Conservation (phyloP, 768 basidiomycete genomes). For the Termitomyces sp. region DNA sequence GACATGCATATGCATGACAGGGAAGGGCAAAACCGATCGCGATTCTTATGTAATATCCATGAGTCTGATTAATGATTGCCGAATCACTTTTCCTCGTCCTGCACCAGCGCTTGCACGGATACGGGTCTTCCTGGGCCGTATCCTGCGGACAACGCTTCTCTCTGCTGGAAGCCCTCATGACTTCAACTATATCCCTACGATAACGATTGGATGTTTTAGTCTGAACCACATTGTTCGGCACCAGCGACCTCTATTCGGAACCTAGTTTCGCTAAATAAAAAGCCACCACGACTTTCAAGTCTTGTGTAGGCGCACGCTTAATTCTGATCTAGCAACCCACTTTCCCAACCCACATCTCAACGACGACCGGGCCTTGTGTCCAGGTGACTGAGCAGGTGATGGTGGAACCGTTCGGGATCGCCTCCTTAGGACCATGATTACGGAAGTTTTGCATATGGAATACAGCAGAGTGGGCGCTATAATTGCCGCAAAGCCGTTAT, state of each 20-base stretch:
- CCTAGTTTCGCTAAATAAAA: no score
- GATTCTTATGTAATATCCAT: slow-evolving; percentile 7
- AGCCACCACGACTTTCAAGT: no score
- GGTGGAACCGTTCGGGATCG: neutral
- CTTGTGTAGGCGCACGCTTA: no score
- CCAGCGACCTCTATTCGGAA: neutral
- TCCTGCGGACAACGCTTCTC: neutral
- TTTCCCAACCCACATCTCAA: neutral
- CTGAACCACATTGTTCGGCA: neutral
- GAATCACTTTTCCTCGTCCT: neutral
- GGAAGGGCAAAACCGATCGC: neutral
- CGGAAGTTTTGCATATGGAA: neutral
- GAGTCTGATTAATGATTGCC: neutral
- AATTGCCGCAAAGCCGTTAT: neutral
- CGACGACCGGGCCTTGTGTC: neutral
- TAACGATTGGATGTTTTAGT: neutral
- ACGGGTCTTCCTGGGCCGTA: neutral
- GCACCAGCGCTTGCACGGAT: no score
- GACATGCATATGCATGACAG: neutral
- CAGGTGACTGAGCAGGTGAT: slow-evolving; percentile 8
- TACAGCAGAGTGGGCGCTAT: neutral
- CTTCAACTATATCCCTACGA: neutral
- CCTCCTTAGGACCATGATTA: neutral
- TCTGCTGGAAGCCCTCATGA: neutral
- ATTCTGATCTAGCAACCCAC: neutral